Evolutionary conservation across 352 stramenopile species (phyloP).

Genomic region (Chrysophaeum taylorii): DNA sequence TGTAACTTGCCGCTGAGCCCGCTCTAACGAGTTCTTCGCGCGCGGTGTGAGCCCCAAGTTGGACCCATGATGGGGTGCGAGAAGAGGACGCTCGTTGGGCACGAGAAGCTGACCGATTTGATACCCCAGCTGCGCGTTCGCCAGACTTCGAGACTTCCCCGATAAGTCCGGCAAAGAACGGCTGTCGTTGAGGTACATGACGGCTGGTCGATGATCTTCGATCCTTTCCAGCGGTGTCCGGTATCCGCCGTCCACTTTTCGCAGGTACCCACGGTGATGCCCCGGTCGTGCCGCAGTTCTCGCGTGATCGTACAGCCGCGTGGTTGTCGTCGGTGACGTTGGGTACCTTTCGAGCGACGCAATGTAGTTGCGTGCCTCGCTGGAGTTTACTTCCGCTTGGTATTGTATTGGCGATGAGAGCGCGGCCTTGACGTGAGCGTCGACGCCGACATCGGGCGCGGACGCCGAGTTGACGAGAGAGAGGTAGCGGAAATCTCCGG

Average conservation of each 20-base stretch:
- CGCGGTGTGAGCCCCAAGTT: too few relatives aligned
- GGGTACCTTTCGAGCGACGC: neutral
- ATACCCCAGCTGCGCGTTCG: too few relatives aligned
- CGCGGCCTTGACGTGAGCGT: neutral
- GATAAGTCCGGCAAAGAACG: neutral
- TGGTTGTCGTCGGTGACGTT: neutral
- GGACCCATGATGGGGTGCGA: too few relatives aligned
- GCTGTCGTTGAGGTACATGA: neutral
- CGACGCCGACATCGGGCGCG: neutral
- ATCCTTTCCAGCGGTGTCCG: neutral
- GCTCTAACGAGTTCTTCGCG: too few relatives aligned
- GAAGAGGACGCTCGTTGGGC: too few relatives aligned
- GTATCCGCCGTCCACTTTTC: neutral
- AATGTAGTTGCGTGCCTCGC: neutral
- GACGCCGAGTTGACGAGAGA: neutral
- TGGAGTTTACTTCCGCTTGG: too few relatives aligned
- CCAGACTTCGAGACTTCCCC: too few relatives aligned
- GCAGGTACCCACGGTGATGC: neutral
- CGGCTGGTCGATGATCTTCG: neutral
- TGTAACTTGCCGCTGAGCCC: too few relatives aligned
- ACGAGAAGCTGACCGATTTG: too few relatives aligned
- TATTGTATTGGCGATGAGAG: too few relatives aligned
- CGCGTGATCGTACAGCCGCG: neutral
- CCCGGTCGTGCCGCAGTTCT: neutral
- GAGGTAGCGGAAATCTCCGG: too few relatives aligned